Evolutionary conservation across 2,329 filamentous ascomycete species (phyloP).

Genomic region (Cytospora piceicola): DNA sequence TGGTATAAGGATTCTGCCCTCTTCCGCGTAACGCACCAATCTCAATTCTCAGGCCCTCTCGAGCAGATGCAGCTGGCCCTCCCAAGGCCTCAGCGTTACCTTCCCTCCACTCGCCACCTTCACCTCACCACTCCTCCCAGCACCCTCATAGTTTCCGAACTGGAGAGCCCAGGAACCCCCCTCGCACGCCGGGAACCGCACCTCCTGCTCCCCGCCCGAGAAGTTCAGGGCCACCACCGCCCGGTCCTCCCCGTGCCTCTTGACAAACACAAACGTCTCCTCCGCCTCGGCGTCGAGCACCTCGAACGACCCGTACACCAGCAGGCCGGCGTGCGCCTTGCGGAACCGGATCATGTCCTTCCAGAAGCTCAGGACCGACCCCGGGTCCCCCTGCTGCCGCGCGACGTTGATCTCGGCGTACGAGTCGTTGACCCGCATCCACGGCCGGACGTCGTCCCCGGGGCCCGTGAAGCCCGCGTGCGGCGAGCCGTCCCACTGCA

Average conservation of each 20-base stretch:
- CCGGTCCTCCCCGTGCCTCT: slow-evolving; percentile 38
- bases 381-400: slow-evolving; percentile 46
- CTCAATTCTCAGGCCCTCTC: slow-evolving; percentile 2
- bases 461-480: slow-evolving; percentile 65
- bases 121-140: slow-evolving; percentile 11
- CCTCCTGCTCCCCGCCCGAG: slow-evolving; percentile 42
- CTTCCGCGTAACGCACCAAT: background rate
- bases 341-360: slow-evolving; percentile 57
- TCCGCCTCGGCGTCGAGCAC: slow-evolving; percentile 53
- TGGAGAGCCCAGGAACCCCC: slow-evolving; percentile 31
- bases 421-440: slow-evolving; percentile 67
- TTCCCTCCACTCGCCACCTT: slow-evolving; percentile 16
- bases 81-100: slow-evolving; percentile 40
- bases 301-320: slow-evolving; percentile 65
- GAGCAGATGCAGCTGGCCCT: slow-evolving; percentile 41
- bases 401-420: slow-evolving; percentile 60
- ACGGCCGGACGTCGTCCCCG: slow-evolving; percentile 45
- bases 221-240: slow-evolving; percentile 50
- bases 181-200: slow-evolving; percentile 35
- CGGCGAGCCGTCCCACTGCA: slow-evolving; percentile 63
- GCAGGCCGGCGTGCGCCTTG: slow-evolving; percentile 59
- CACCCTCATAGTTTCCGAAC: slow-evolving; percentile 39
- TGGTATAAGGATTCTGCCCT: background rate
- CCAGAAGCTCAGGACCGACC: slow-evolving; percentile 65
- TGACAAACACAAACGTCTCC: slow-evolving; percentile 50